Conservation (phyloP, 345 rosid genomes). For the Barbarea vulgaris region DNA sequence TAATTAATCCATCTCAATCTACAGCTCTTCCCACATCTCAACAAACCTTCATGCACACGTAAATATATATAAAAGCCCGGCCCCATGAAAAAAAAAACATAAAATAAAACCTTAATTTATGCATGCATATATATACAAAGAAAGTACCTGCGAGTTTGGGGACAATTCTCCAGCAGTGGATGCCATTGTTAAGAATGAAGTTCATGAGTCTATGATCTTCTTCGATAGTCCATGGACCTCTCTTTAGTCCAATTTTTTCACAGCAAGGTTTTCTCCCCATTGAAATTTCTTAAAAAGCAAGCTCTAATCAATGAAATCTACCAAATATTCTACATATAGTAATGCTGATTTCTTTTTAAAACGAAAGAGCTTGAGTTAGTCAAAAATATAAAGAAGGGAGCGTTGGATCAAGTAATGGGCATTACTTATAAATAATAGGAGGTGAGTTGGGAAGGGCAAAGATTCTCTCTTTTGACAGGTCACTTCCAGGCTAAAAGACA, state of each 20-base stretch:
- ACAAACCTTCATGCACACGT: constrained; percentile 53
- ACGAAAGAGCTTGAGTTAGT: constrained; percentile 14
- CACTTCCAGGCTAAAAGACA: constrained; percentile 46
- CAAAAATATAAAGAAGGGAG: constrained; percentile 33
- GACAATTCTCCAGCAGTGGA: constrained; percentile 92
- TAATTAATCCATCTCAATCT: constrained; percentile 95
- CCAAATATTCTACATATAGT: constrained; percentile 6
- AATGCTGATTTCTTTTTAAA: background rate
- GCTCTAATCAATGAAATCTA: constrained; percentile 3
- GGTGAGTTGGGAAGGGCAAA: constrained; percentile 38
- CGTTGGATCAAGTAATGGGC: constrained; percentile 37
- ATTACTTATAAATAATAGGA: constrained; percentile 36
- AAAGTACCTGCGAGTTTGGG: constrained; percentile 90
- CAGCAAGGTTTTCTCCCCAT: constrained; percentile 94
- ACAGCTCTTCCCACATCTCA: constrained; percentile 94
- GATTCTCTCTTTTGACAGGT: constrained; percentile 44
- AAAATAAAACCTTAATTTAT: background rate
- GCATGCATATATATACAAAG: background rate
- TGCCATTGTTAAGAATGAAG: constrained; percentile 87
- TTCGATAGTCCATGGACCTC: constrained; percentile 98
- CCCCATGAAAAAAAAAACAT: background rate
- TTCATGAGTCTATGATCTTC: constrained; percentile 91
- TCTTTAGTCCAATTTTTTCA: constrained; percentile 84
- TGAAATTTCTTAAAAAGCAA: background rate
- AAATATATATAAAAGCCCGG: background rate